These are phyloP conservation scores for Adansonia digitata DNA, from an alignment of 345 rosid species.

Conservation along the genomic window DNA sequence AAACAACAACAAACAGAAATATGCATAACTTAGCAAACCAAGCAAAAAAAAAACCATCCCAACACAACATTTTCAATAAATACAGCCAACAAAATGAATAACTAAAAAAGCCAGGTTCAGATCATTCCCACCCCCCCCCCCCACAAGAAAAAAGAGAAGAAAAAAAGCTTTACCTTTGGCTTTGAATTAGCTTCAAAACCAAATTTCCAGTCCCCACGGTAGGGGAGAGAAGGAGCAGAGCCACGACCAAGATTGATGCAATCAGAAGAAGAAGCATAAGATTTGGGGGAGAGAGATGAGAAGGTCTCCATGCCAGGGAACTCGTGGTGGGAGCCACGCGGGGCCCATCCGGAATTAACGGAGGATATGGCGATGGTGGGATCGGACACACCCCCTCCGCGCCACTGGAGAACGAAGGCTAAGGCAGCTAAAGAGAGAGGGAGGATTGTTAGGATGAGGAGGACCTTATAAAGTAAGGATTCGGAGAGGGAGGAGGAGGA, in stretches of 20 bases:
- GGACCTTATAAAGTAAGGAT: conserved; percentile 55
- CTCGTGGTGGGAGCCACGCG: conserved; percentile 57
- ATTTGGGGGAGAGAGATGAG: conserved; percentile 58
- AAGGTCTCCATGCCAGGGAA: conserved; percentile 91
- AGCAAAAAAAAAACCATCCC: not conserved
- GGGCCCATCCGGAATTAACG: conserved; percentile 48
- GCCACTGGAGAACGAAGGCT: conserved; percentile 92
- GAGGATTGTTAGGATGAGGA: conserved; percentile 74
- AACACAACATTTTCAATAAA: not conserved
- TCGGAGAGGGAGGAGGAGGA: conserved; percentile 10
- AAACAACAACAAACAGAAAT: not conserved
- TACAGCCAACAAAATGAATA: not conserved
- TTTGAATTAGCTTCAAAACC: conserved; percentile 52
- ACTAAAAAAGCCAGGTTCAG: not conserved
- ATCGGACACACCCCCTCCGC: conserved; percentile 68
- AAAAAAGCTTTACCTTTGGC: conserved; percentile 45
- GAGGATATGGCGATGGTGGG: conserved; percentile 43
- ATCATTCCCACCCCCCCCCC: too few relatives aligned
- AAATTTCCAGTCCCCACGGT: conserved; percentile 68
- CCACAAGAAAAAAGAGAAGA: not conserved
- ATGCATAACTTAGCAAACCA: too few relatives aligned
- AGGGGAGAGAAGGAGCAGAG: conserved; percentile 73
- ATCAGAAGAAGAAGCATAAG: conserved; percentile 48
- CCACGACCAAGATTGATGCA: conserved; percentile 55
- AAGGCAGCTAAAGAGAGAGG: conserved; percentile 86